A percentile compares a stretch with the other conserved stretches of the same genome.
These are phyloP conservation scores for Boletus rufocinnamomeus DNA, from an alignment of 768 basidiomycete species.

Conservation along the genomic window DNA sequence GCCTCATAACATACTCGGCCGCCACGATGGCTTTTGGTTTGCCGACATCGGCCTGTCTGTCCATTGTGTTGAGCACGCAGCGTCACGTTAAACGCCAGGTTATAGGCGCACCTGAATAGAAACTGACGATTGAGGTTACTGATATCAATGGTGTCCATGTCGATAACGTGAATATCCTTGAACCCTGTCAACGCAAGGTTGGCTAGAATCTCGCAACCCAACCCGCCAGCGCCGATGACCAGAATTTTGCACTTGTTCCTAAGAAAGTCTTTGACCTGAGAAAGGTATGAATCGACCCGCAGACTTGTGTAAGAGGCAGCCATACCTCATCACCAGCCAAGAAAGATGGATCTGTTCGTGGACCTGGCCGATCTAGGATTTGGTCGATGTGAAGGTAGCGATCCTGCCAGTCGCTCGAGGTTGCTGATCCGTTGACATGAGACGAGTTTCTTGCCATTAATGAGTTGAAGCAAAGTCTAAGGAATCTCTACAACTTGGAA, in stretches of 20 bases:
- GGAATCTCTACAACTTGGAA: slow-evolving; percentile 15
- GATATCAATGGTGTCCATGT: slow-evolving; percentile 99
- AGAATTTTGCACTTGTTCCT: slow-evolving; percentile 86
- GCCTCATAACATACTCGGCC: slow-evolving; percentile 95
- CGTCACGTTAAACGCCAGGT: background rate
- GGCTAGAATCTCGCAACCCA: slow-evolving; percentile 96
- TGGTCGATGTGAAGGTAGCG: slow-evolving; percentile 86
- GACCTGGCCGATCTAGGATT: slow-evolving; percentile 82
- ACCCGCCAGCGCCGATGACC: slow-evolving; percentile 96
- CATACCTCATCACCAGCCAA: slow-evolving; percentile 77
- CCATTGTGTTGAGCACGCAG: slow-evolving; percentile 3
- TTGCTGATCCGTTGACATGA: slow-evolving; percentile 39
- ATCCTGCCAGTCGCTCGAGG: slow-evolving; percentile 50
- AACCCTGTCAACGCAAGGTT: slow-evolving; percentile 96
- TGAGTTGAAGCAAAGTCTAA: slow-evolving; percentile 14
- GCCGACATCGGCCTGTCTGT: slow-evolving; percentile 87
- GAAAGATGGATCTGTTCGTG: slow-evolving; percentile 84
- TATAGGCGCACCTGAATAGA: slow-evolving; percentile 74
- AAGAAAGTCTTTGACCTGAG: slow-evolving; percentile 85
- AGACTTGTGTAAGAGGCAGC: background rate
- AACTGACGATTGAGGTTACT: slow-evolving; percentile 99
- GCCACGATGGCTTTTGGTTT: slow-evolving; percentile 92
- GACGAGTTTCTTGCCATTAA: slow-evolving; percentile 27
- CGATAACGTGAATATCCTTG: slow-evolving; percentile 98
- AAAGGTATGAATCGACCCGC: background rate